These are phyloP conservation scores for Ophiocordyceps camponoti-floridani DNA, from an alignment of 2,329 filamentous ascomycete genomes.

Conservation along the genomic window DNA sequence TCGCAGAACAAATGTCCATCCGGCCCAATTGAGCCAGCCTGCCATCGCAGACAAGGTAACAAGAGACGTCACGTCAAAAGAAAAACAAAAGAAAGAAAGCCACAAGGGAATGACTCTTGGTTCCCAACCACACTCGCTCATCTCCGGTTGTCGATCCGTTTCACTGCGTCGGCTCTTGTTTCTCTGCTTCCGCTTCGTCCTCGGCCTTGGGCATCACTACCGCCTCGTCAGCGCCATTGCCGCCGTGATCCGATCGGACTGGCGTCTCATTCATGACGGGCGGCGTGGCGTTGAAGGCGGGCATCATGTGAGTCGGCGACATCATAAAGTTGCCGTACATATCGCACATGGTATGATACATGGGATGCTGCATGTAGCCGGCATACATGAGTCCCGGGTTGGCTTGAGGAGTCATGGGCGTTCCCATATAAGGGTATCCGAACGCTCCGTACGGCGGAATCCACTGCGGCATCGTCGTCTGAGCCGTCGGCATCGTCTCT, in stretches of 20 bases:
- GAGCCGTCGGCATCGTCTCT: background rate
- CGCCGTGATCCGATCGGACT: background rate
- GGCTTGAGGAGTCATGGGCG: conserved; percentile 7
- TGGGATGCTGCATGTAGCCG: conserved; percentile 6
- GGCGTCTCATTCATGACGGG: background rate
- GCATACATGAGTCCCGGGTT: conserved; percentile 6
- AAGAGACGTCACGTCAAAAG: too few relatives aligned
- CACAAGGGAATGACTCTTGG: background rate
- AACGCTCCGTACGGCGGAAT: conserved; percentile 4
- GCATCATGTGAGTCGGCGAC: conserved; percentile 7
- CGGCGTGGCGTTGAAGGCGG: conserved; percentile 2
- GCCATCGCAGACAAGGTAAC: background rate
- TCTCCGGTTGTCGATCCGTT: background rate
- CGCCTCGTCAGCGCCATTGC: background rate
- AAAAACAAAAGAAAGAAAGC: background rate
- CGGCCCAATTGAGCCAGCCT: background rate
- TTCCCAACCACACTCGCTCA: background rate
- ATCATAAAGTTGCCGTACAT: conserved; percentile 6
- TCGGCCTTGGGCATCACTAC: background rate
- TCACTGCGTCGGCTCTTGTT: background rate
- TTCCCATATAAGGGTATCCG: conserved; percentile 5
- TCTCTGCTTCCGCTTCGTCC: background rate
- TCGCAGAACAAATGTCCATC: background rate
- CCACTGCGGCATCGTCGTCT: conserved; percentile 5
- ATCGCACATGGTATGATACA: conserved; percentile 6